Evolutionary conservation across 1,284 basidiomycete genomes (phyloP).

Genomic region (Hortiboletus rubellus): DNA sequence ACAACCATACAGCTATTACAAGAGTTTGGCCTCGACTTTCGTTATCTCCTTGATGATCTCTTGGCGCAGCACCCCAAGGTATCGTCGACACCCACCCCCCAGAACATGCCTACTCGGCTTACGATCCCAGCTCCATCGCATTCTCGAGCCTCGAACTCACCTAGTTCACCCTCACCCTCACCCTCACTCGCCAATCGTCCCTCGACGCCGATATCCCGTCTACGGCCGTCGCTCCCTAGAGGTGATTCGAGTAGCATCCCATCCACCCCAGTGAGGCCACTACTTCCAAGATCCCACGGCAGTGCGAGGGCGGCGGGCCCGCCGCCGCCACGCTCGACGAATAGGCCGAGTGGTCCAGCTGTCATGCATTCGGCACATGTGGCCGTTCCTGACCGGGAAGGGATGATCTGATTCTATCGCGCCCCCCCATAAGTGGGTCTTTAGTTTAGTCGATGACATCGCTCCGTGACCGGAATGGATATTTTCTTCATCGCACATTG

Average conservation of each 20-base stretch:
- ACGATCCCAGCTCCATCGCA: slow-evolving; percentile 22
- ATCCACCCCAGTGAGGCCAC: slow-evolving; percentile 28
- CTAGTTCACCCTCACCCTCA: slow-evolving; percentile 27
- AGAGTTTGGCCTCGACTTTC: slow-evolving; percentile 92
- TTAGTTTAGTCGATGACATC: background rate
- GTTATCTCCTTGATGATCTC: slow-evolving; percentile 76
- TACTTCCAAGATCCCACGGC: slow-evolving; percentile 32
- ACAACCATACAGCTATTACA: slow-evolving; percentile 65
- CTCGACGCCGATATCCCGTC: slow-evolving; percentile 13
- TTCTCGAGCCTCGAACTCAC: slow-evolving; percentile 31
- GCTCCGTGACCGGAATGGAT: too few relatives aligned
- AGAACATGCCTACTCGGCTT: slow-evolving; percentile 23
- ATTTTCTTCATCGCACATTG: too few relatives aligned
- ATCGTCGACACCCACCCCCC: slow-evolving; percentile 31
- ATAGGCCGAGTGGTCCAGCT: slow-evolving; percentile 55
- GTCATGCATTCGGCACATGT: slow-evolving; percentile 45
- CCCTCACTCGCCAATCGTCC: slow-evolving; percentile 24
- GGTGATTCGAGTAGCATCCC: slow-evolving; percentile 16
- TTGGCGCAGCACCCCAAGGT: slow-evolving; percentile 52
- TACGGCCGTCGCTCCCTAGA: slow-evolving; percentile 22
- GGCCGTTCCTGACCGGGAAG: slow-evolving; percentile 51
- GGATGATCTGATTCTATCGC: slow-evolving; percentile 47
- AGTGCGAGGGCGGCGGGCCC: slow-evolving; percentile 41
- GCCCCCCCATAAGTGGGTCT: background rate
- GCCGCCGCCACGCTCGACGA: slow-evolving; percentile 57